Evolutionary conservation across 148 eudicot genomes (phyloP).

Genomic region (Beta vulgaris): DNA sequence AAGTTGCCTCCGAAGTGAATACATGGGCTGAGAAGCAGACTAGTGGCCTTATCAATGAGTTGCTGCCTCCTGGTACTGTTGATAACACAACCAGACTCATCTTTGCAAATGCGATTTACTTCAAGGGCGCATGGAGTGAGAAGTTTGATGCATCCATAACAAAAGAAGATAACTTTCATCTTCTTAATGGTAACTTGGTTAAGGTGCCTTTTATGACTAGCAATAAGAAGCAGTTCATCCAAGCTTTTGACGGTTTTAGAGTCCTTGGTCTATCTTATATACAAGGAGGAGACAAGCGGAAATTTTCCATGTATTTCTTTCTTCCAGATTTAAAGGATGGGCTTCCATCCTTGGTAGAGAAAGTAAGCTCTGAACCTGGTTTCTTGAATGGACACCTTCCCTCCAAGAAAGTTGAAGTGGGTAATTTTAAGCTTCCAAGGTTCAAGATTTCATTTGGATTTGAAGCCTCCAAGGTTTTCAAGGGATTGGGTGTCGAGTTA

Average conservation of each 20-base stretch:
- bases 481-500: conserved; percentile 49
- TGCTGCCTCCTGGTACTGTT: conserved; percentile 76
- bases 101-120: conserved; percentile 81
- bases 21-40: conserved; percentile 82
- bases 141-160: conserved; percentile 64
- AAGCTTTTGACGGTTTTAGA: conserved; percentile 59
- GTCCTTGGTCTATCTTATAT: conserved; percentile 68
- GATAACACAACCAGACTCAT: conserved; percentile 63
- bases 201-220: conserved; percentile 89
- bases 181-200: conserved; percentile 53
- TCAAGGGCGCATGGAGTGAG: conserved; percentile 80
- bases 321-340: conserved; percentile 81
- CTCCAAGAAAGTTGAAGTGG: conserved; percentile 41
- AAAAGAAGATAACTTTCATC: conserved; percentile 63
- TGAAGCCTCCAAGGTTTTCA: conserved; percentile 68
- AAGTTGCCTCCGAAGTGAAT: conserved; percentile 65
- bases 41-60: conserved; percentile 70
- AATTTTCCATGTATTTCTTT: conserved; percentile 71
- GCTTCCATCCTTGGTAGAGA: conserved; percentile 47
- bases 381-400: conserved; percentile 64
- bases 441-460: conserved; percentile 78
- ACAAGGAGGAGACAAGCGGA: conserved; percentile 67
- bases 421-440: conserved; percentile 59
- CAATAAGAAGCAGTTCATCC: conserved; percentile 53
- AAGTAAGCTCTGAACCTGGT: conserved; percentile 47